Percentiles rank a stretch among this genome's conserved stretches.
Evolutionary conservation across 768 basidiomycete species (phyloP).

Genomic region (Russula vinacea): DNA sequence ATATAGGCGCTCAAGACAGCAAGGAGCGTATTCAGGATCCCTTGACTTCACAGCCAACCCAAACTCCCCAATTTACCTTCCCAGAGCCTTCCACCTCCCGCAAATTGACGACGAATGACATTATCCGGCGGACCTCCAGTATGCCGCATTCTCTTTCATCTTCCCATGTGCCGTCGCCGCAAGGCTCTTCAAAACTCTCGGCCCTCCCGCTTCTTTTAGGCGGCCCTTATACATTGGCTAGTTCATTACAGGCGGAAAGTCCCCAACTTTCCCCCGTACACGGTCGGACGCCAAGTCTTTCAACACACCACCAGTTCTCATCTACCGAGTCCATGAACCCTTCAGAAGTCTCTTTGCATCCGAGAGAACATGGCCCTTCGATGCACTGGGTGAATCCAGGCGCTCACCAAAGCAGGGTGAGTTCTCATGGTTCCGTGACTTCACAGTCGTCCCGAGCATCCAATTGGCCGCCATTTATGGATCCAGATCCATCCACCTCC

Average conservation of each 20-base stretch:
- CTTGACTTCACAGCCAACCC: neutral
- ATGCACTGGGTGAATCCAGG: no score
- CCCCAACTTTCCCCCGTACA: neutral
- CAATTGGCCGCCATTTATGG: no score
- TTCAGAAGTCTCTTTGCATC: no score
- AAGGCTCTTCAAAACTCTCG: no score
- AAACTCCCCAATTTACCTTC: neutral
- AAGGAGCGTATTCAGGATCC: neutral
- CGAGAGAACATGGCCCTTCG: no score
- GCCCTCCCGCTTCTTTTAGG: no score
- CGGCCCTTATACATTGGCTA: no score
- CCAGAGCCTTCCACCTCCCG: neutral
- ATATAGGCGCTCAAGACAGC: neutral
- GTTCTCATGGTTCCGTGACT: neutral
- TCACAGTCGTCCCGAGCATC: neutral
- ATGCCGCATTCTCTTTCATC: neutral
- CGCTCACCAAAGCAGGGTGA: neutral
- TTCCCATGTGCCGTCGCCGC: no score
- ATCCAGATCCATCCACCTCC: neutral
- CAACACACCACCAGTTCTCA: neutral
- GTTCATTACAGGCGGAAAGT: no score
- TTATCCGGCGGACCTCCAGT: neutral
- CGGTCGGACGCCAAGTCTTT: neutral
- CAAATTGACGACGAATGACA: neutral
- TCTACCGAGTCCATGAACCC: no score